Conservation (phyloP, 2,329 filamentous ascomycete species). For the Pezicula rhizophila region DNA sequence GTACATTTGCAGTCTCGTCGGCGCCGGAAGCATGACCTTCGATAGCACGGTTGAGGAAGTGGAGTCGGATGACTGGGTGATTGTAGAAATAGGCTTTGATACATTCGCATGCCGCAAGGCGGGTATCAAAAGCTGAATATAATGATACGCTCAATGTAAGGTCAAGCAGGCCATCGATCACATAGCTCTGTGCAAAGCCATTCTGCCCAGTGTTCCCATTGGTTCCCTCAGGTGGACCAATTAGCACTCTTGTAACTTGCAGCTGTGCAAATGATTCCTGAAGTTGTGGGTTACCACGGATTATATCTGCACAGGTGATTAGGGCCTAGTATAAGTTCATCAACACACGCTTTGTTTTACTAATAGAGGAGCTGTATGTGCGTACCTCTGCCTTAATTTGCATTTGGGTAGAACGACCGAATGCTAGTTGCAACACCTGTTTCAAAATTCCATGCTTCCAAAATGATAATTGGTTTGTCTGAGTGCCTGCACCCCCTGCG, state of each 20-base stretch:
- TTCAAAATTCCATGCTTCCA: conserved; percentile 77
- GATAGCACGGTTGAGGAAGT: conserved; percentile 85
- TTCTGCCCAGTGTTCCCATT: conserved; percentile 40
- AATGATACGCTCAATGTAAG: conserved; percentile 66
- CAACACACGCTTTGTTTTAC: conserved; percentile 5
- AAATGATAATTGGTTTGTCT: conserved; percentile 79
- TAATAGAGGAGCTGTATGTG: conserved; percentile 1
- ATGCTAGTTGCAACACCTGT: conserved; percentile 76
- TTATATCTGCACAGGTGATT: conserved; percentile 79
- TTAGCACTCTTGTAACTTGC: conserved; percentile 61
- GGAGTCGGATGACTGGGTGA: conserved; percentile 72
- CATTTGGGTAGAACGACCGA: conserved; percentile 64
- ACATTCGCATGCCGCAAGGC: conserved; percentile 81
- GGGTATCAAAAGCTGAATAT: conserved; percentile 66
- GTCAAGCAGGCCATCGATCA: conserved; percentile 89
- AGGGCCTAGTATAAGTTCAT: conserved; percentile 53
- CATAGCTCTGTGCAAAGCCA: conserved; percentile 63
- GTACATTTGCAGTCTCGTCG: conserved; percentile 80
- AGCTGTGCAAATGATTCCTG: conserved; percentile 89
- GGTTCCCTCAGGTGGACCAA: conserved; percentile 26
- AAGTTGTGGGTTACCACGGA: conserved; percentile 69
- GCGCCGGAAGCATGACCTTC: conserved; percentile 73
- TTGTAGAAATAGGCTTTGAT: conserved; percentile 87
- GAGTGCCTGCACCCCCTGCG: conserved; percentile 71
- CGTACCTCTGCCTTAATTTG: conserved; percentile 75